Conservation (phyloP, 2,329 filamentous ascomycete species). For the Epichloe festucae region DNA sequence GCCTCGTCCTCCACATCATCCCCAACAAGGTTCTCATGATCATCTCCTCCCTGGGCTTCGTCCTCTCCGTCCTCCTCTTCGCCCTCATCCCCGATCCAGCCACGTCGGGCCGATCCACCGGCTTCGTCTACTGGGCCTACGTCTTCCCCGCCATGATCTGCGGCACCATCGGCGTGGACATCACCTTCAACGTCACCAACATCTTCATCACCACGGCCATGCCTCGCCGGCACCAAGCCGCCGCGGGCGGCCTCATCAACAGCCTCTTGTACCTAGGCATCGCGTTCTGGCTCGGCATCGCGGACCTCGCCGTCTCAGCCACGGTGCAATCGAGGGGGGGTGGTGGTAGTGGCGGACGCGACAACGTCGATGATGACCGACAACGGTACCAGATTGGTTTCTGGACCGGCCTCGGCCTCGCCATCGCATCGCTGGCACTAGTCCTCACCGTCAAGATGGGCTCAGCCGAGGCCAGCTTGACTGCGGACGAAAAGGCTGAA, state of each 20-base stretch:
- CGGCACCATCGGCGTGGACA: conserved; percentile 60
- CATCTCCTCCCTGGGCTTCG: conserved; percentile 46
- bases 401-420: conserved; percentile 49
- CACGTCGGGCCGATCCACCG: conserved; percentile 10
- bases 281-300: conserved; percentile 57
- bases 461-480: conserved; percentile 42
- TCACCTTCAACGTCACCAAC: conserved; percentile 62
- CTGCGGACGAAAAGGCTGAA: conserved; percentile 39
- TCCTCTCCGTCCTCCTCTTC: conserved; percentile 48
- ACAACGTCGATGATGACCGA: conserved; percentile 24
- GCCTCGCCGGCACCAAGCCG: conserved; percentile 52
- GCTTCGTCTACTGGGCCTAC: conserved; percentile 52
- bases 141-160: conserved; percentile 59
- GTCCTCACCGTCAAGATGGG: conserved; percentile 44
- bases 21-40: conserved; percentile 50
- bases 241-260: conserved; percentile 61
- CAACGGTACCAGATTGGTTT: conserved; percentile 52
- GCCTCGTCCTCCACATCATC: conserved; percentile 53
- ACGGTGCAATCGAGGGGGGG: conserved; percentile 20
- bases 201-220: conserved; percentile 66
- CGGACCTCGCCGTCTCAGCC: conserved; percentile 48
- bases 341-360: neutral
- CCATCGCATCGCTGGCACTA: conserved; percentile 36
- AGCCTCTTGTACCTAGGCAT: conserved; percentile 59
- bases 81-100: conserved; percentile 46